phyloP scores from a whole-genome alignment of 2,329 filamentous ascomycete genomes.

The Daldinia sp. region DNA sequence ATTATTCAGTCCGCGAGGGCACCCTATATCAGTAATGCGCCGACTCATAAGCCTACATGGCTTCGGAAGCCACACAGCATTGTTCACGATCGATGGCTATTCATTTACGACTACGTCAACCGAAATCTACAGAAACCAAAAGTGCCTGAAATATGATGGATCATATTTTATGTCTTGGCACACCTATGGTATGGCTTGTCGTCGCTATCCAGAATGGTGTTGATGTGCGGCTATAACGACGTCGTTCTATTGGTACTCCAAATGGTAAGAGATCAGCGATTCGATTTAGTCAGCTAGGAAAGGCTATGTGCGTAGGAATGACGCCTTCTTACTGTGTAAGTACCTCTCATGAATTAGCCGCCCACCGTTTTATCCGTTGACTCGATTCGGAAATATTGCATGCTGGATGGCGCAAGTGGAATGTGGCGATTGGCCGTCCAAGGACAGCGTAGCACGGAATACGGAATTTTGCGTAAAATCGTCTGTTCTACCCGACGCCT shows the following conservation, averaged over 20 bases:
- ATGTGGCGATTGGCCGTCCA: not conserved
- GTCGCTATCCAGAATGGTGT: not conserved
- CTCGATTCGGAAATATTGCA: not conserved
- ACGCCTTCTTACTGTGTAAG: not conserved
- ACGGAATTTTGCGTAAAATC: not conserved
- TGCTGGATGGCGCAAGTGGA: conserved; percentile 8
- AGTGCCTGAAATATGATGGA: not conserved
- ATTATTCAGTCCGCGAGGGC: not conserved
- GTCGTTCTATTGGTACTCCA: not conserved
- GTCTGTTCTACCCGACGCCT: not conserved
- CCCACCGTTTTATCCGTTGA: not conserved
- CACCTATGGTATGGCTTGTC: no score
- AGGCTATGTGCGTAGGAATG: not conserved
- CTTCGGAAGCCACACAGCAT: not conserved
- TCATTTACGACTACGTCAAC: not conserved
- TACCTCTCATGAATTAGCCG: not conserved
- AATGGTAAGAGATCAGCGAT: not conserved
- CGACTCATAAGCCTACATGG: not conserved
- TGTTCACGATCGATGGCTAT: not conserved
- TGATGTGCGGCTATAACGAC: not conserved
- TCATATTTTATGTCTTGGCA: not conserved
- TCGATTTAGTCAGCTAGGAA: not conserved
- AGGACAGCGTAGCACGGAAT: not conserved
- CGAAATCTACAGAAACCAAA: not conserved
- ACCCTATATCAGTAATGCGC: not conserved